Conservation (phyloP, 768 basidiomycete species). For the Suillus hirtellus region DNA sequence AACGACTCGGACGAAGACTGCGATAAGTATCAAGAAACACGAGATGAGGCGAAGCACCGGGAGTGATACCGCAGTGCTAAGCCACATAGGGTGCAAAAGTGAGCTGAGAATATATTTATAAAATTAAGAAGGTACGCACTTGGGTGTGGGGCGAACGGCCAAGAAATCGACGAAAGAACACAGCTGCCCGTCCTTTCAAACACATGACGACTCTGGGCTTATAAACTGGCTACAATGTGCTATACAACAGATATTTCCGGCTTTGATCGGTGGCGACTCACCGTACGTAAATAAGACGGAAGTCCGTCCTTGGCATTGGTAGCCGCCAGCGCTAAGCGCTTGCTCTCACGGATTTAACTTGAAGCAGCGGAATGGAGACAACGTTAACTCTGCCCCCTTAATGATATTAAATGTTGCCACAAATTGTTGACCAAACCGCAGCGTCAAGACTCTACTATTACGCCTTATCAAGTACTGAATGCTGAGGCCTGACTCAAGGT, state of each 20-base stretch:
- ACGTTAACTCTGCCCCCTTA: neutral
- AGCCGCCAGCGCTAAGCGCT: neutral
- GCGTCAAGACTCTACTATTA: neutral
- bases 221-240: neutral
- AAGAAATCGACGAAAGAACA: neutral
- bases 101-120: neutral
- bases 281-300: neutral
- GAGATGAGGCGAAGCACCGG: neutral
- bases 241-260: neutral
- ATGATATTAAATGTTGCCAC: too few species aligned
- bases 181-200: neutral
- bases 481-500: neutral
- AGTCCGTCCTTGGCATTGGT: neutral
- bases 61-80: neutral
- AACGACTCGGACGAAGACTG: neutral
- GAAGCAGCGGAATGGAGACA: neutral
- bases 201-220: neutral
- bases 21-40: neutral
- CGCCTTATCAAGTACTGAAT: neutral
- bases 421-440: neutral
- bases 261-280: neutral
- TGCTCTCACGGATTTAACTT: conserved; percentile 1
- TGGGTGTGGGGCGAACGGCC: neutral
- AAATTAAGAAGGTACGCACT: neutral
- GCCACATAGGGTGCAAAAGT: neutral